Percentiles rank a stretch among this genome's conserved stretches.
phyloP scores from a whole-genome alignment of 2,329 filamentous ascomycete genomes.

The Teratosphaeria destructans region DNA sequence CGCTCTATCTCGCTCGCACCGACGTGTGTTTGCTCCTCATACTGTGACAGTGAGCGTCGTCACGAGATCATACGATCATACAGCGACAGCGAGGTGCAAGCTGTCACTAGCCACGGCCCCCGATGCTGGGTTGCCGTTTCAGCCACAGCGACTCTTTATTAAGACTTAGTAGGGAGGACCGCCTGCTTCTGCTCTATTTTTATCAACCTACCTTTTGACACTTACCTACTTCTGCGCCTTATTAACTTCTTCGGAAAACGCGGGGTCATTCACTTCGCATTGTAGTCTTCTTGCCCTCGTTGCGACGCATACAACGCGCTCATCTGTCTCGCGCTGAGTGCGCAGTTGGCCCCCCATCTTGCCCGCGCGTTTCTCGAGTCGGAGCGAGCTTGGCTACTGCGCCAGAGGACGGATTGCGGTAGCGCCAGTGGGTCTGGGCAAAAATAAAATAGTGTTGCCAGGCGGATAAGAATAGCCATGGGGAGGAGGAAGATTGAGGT shows the following conservation, averaged over 20 bases:
- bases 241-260: background rate
- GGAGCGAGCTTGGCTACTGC: background rate
- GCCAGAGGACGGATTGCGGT: background rate
- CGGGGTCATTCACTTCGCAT: background rate
- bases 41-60: no score
- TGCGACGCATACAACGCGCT: background rate
- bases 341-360: background rate
- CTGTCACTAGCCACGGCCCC: no score
- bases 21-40: no score
- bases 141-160: background rate
- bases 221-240: background rate
- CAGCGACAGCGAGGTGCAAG: background rate
- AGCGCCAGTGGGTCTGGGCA: background rate
- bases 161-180: background rate
- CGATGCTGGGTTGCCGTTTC: no score
- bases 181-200: background rate
- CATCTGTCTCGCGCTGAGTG: background rate
- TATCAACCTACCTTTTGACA: background rate
- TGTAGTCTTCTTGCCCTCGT: background rate
- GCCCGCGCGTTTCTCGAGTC: background rate
- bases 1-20: no score
- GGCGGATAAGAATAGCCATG: slow-evolving; percentile 46
- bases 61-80: no score
- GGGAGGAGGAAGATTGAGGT: slow-evolving; percentile 94
- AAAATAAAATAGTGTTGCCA: background rate